Conservation (phyloP, 192 early-diverging fungal genomes). For the Podila epicladia region DNA sequence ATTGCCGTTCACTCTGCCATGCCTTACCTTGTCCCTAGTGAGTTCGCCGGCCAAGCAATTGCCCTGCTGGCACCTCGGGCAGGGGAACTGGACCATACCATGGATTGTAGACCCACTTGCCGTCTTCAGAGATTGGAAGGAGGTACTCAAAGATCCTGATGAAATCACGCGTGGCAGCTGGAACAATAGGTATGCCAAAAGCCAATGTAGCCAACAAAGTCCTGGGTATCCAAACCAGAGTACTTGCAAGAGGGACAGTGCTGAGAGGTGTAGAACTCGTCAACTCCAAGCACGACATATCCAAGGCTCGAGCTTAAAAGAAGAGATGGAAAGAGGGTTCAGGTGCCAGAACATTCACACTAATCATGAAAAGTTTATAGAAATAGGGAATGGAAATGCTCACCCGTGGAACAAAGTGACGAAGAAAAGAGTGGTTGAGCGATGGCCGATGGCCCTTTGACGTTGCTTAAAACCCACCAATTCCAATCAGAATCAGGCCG, state of each 20-base stretch:
- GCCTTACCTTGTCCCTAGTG: background rate
- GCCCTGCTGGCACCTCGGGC: background rate
- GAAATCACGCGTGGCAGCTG: background rate
- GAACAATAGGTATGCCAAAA: background rate
- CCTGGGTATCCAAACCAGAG: background rate
- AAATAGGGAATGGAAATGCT: too few relatives aligned
- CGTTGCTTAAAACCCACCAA: background rate
- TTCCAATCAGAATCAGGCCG: background rate
- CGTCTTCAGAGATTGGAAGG: background rate
- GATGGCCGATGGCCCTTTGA: background rate
- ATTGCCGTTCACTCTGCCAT: background rate
- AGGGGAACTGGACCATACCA: background rate
- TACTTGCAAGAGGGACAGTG: background rate
- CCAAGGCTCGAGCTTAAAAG: slow-evolving; percentile 8
- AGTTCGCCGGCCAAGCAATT: background rate
- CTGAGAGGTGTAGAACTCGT: background rate
- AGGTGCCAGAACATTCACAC: background rate
- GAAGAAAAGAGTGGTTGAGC: background rate
- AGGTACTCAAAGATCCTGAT: slow-evolving; percentile 2
- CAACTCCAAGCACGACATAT: background rate
- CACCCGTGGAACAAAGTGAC: background rate
- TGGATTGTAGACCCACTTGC: slow-evolving; percentile 1
- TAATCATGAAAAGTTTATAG: background rate
- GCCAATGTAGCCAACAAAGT: slow-evolving; percentile 8
- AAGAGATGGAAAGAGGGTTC: background rate